Evolutionary conservation across 73 alveolate species (phyloP), one percentile per base, ranked within the genome.

Genomic region (Durusdinium trenchii): DNA sequence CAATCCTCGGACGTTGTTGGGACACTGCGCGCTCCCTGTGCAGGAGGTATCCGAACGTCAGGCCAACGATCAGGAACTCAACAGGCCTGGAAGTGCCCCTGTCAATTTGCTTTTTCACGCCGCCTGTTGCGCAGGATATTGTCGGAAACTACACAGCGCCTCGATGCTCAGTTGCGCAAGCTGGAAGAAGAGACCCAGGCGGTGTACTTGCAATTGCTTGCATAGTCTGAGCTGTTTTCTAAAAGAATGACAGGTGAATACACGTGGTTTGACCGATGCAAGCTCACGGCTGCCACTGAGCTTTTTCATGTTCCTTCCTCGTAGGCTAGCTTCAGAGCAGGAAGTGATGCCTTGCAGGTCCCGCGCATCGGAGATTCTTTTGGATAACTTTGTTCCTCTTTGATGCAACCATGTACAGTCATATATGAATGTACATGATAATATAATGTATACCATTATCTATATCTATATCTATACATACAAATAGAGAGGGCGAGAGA

Each of bases 21-120:
- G 73, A 18, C n/a, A 52, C 85, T 40, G 51, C 85, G 9, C 42
- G 85, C 54, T 75, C 5, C 28, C 14, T 6, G 48, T 38, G 47
- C 69, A 90, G 96, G 96, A 90, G 86, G 45, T 60, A 52, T 90
- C 96, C 10, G 96, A 90, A n/a, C 86, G 96, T 9, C 75, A 45
- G 36, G 96, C 85, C 42, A 47, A 86, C 38, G 96, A 90, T 73
- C 51, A 90, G 71, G 57, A 62, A 35, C 83, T 90, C 73, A 32
- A 76, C 86, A 90, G 96, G 96, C 95, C 0, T 82, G 16, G 62
- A 20, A 45, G 36, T 28, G 50, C 45, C 20, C 3, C n/a, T 23
- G 10, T 45, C 1, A 12, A 43, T 18, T 79, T 43, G 61, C 23
- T 45, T 38, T 62, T 18, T 62, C 3, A 46, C 12, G 89, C 57